A percentile compares a stretch with the other conserved stretches of the same genome.
Conservation (phyloP, 768 basidiomycete species). For the Amanita pseudoporphyria region DNA sequence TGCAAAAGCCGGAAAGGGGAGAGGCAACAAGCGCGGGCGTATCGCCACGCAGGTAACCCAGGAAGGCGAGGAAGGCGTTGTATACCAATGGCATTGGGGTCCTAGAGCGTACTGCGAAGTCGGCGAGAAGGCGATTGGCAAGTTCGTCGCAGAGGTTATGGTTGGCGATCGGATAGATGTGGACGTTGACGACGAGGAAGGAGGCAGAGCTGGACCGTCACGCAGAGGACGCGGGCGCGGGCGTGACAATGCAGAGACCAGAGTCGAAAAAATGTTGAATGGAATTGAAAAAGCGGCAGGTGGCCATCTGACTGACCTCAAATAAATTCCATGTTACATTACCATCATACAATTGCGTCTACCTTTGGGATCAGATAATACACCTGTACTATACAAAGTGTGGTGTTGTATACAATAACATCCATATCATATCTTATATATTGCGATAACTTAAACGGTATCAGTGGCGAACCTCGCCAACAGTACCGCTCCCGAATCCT, state of each 20-base stretch:
- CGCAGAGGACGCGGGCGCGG: slow-evolving; percentile 13
- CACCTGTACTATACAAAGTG: background rate
- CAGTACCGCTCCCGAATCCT: slow-evolving; percentile 31
- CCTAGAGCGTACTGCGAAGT: slow-evolving; percentile 72
- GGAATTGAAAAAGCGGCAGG: slow-evolving; percentile 61
- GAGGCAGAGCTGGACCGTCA: slow-evolving; percentile 17
- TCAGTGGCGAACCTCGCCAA: slow-evolving; percentile 17
- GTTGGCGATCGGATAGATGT: slow-evolving; percentile 26
- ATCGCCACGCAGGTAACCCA: slow-evolving; percentile 30
- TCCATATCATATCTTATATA: background rate
- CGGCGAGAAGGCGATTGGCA: slow-evolving; percentile 64
- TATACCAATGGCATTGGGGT: slow-evolving; percentile 84
- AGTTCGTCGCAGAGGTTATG: slow-evolving; percentile 80
- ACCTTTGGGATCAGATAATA: background rate
- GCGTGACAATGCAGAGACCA: slow-evolving; percentile 22
- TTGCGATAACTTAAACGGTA: background rate
- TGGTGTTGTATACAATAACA: background rate
- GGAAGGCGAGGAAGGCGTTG: slow-evolving; percentile 27
- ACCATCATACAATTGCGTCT: background rate
- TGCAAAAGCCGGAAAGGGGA: slow-evolving; percentile 23
- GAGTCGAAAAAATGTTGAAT: slow-evolving; percentile 35
- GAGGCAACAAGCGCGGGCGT: slow-evolving; percentile 44
- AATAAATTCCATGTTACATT: slow-evolving; percentile 12
- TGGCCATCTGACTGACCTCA: slow-evolving; percentile 37
- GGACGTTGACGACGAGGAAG: slow-evolving; percentile 28